phyloP scores from a whole-genome alignment of 1,139 yeast species.

The Ashbya aceris region DNA sequence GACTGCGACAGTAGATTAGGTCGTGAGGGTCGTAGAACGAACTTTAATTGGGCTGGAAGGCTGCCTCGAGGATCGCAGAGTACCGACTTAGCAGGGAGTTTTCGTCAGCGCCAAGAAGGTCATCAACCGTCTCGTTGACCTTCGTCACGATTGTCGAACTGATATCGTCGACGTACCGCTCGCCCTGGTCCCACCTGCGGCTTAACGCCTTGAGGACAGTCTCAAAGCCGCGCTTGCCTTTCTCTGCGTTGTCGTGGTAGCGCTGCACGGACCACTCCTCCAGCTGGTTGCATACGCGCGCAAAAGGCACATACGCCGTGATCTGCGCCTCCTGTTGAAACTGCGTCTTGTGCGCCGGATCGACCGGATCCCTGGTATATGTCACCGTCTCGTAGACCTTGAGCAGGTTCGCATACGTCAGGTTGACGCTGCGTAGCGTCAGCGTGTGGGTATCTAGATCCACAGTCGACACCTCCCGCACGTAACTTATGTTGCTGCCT shows the following conservation, averaged over 20 bases:
- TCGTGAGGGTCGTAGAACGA: no score
- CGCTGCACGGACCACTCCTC: conserved; percentile 91
- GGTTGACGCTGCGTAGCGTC: conserved; percentile 74
- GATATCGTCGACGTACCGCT: conserved; percentile 28
- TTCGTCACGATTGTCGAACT: conserved; percentile 19
- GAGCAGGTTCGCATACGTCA: conserved; percentile 70
- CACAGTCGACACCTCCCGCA: conserved; percentile 82
- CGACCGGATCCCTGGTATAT: conserved; percentile 56
- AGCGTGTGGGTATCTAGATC: conserved; percentile 57
- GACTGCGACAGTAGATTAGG: no score
- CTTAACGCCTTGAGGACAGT: conserved; percentile 52
- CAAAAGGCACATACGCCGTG: conserved; percentile 70
- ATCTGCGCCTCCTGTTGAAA: conserved; percentile 83
- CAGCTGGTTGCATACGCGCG: conserved; percentile 63
- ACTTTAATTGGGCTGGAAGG: conserved; percentile 15
- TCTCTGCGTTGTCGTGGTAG: conserved; percentile 76
- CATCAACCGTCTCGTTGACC: conserved; percentile 28
- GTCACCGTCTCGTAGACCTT: conserved; percentile 79
- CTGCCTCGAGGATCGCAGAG: conserved; percentile 27
- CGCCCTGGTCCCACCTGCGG: conserved; percentile 43
- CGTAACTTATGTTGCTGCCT: conserved; percentile 63
- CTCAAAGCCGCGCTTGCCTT: conserved; percentile 81
- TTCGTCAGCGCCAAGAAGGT: conserved; percentile 10
- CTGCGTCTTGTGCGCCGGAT: conserved; percentile 44
- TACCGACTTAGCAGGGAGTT: conserved; percentile 21